Conservation (phyloP, 202 grass and related monocot genomes). For the Setaria viridis region DNA sequence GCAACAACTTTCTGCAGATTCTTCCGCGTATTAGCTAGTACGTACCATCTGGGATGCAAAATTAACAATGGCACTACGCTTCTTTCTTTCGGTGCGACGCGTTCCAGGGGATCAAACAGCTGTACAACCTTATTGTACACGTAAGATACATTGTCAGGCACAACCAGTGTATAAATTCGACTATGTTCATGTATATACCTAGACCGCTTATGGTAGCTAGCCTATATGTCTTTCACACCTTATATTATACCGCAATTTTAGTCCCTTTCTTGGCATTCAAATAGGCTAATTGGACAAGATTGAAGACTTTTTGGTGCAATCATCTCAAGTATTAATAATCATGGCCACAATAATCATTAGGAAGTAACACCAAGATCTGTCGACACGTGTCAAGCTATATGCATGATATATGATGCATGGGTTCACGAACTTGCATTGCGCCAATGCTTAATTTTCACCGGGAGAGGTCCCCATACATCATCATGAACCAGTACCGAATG, state of each 20-base stretch:
- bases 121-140: not conserved
- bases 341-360: slow-evolving; percentile 48
- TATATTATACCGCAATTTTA: slow-evolving; percentile 24
- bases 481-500: slow-evolving; percentile 32
- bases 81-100: slow-evolving; percentile 41
- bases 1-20: slow-evolving; percentile 39
- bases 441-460: slow-evolving; percentile 30
- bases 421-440: slow-evolving; percentile 20
- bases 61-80: slow-evolving; percentile 1
- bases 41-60: slow-evolving; percentile 17
- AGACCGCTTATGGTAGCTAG: not conserved
- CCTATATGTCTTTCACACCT: slow-evolving; percentile 1
- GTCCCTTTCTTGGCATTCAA: slow-evolving; percentile 31
- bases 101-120: not conserved
- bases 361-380: slow-evolving; percentile 32
- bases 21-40: slow-evolving; percentile 49
- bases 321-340: slow-evolving; percentile 28
- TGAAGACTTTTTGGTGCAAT: slow-evolving; percentile 19
- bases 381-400: slow-evolving; percentile 34
- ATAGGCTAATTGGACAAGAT: slow-evolving; percentile 8
- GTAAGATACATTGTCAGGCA: slow-evolving; percentile 2
- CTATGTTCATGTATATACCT: not conserved
- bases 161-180: not conserved
- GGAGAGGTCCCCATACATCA: slow-evolving; percentile 42
- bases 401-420: not conserved